Evolutionary conservation across 2,329 filamentous ascomycete genomes (phyloP).

Genomic region (Talaromyces sp.): DNA sequence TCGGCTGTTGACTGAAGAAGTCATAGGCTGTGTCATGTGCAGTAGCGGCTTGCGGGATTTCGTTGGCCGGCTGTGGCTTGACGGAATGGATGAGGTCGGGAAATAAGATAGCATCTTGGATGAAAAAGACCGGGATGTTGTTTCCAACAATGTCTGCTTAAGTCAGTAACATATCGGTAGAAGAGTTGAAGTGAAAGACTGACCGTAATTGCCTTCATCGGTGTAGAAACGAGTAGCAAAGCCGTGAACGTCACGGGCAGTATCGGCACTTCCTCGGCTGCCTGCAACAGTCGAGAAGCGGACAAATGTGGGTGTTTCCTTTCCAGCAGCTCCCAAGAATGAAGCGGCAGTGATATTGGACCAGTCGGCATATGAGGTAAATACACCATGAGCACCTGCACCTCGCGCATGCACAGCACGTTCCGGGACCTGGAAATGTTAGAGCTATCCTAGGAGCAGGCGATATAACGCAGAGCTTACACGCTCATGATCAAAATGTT

Average conservation of each 20-base stretch:
- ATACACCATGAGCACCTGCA: slow-evolving; percentile 65
- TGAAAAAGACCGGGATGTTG: slow-evolving; percentile 43
- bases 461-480: slow-evolving; percentile 39
- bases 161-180: neutral
- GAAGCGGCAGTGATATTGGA: slow-evolving; percentile 67
- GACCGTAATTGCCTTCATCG: slow-evolving; percentile 65
- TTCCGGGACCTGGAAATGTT: slow-evolving; percentile 52
- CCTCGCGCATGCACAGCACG: slow-evolving; percentile 68
- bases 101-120: slow-evolving; percentile 42
- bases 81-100: slow-evolving; percentile 42
- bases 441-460: neutral
- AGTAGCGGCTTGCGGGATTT: slow-evolving; percentile 50
- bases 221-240: slow-evolving; percentile 70
- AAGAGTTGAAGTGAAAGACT: neutral
- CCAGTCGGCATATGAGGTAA: slow-evolving; percentile 64
- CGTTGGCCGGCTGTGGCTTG: slow-evolving; percentile 41
- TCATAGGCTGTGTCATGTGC: slow-evolving; percentile 53
- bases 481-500: slow-evolving; percentile 67
- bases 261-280: slow-evolving; percentile 65
- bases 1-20: slow-evolving; percentile 41
- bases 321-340: slow-evolving; percentile 57
- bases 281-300: slow-evolving; percentile 73
- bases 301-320: slow-evolving; percentile 64
- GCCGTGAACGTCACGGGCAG: slow-evolving; percentile 68
- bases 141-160: slow-evolving; percentile 38